Conservation (phyloP, 2,329 filamentous ascomycete genomes). For the Thielaviopsis punctulata region DNA sequence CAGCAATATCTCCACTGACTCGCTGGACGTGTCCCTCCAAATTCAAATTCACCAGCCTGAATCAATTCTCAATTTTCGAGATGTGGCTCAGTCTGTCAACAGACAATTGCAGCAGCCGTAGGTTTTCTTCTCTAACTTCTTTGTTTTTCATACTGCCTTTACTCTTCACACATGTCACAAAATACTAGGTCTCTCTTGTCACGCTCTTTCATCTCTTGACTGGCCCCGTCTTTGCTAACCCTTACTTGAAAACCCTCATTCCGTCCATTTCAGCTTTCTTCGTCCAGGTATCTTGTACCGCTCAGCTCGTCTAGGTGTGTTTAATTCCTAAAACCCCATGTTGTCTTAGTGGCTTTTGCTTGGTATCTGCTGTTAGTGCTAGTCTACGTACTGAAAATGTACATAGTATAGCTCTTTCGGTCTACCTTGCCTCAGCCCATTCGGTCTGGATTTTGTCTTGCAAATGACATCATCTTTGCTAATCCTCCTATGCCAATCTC, state of each 20-base stretch:
- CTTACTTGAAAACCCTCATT: slow-evolving; percentile 3
- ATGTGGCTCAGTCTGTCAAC: slow-evolving; percentile 55
- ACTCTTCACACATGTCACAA: no score
- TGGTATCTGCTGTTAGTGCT: no score
- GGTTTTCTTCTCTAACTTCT: slow-evolving; percentile 13
- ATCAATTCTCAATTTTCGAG: slow-evolving; percentile 54
- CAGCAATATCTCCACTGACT: no score
- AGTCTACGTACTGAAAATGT: no score
- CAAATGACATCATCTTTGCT: not conserved
- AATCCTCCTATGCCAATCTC: not conserved
- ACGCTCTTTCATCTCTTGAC: not conserved
- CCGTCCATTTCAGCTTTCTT: slow-evolving; percentile 23
- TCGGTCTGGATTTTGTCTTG: not conserved
- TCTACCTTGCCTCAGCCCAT: no score
- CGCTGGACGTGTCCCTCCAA: not conserved
- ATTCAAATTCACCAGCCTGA: not conserved
- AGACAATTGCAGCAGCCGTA: slow-evolving; percentile 36
- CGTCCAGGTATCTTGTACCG: slow-evolving; percentile 49
- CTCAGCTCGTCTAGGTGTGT: slow-evolving; percentile 43
- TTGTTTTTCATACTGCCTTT: not conserved
- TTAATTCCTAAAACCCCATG: not conserved
- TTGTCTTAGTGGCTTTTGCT: no score
- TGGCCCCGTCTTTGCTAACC: not conserved
- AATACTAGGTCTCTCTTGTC: no score
- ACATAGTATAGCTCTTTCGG: no score